phyloP scores from a whole-genome alignment of 352 stramenopile genomes.

The Phytopythium sindhum region DNA sequence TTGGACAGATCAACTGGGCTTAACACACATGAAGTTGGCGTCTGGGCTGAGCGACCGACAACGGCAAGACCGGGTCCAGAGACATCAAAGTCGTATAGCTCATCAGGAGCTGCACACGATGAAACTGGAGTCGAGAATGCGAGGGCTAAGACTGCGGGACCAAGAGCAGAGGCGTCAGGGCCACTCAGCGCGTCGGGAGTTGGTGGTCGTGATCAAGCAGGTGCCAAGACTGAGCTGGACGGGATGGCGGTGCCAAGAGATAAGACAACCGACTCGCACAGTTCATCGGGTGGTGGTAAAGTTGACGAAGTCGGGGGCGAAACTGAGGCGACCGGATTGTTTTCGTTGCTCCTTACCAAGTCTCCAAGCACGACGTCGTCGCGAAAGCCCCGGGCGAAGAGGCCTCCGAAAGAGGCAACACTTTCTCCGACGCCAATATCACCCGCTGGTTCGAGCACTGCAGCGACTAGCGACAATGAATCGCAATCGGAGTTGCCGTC shows the following conservation, averaged over 20 bases:
- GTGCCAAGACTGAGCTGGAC: not conserved
- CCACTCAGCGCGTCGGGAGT: not conserved
- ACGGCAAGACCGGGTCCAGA: too few species aligned
- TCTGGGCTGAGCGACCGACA: too few species aligned
- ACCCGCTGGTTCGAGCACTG: not conserved
- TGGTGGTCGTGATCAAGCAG: not conserved
- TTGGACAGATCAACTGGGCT: too few species aligned
- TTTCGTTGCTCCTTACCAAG: not conserved
- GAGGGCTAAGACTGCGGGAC: accelerated
- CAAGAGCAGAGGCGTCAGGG: not conserved
- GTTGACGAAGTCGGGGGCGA: not conserved
- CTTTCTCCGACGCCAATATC: not conserved
- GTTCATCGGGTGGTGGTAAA: not conserved
- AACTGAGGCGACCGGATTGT: not conserved
- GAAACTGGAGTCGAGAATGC: not conserved
- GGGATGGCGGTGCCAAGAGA: not conserved
- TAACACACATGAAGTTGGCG: too few species aligned
- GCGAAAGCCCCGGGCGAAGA: not conserved
- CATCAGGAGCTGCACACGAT: not conserved
- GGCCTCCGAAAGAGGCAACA: not conserved
- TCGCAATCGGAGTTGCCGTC: not conserved
- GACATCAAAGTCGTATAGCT: not conserved
- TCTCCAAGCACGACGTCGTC: not conserved
- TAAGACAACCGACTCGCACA: not conserved
- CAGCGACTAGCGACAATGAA: not conserved